Base-by-base conservation (phyloP, 805 yeast species). In the Cyberlindnera lachancei region DNA sequence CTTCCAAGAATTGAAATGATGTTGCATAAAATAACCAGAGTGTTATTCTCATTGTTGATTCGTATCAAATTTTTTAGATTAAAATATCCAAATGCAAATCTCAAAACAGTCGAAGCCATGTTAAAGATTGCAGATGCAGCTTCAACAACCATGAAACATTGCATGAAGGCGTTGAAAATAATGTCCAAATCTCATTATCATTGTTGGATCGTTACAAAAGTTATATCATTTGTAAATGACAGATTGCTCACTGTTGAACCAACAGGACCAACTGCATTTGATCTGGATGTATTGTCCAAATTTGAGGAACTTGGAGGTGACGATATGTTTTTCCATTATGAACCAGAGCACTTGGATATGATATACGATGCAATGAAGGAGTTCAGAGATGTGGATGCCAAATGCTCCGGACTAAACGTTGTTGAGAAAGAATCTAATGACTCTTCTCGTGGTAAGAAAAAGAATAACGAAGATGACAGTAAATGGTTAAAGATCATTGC, bases 1-100 rank as follows among this genome's bases (percentile, higher is more conserved):
- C 31, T 43, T 13, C 48, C 47, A 8, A 43, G 31, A 23, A 30
- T 45, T n/a, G 46, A 43, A 15, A n/a, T 37, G n/a, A 14, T 25
- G 5, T 7, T 34, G 1, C 50, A 43, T 16, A 45, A 39, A 33
- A 25, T 31, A n/a, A 18, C 34, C 4, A 42, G 34, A 18, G 7
- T 43, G 1, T 14, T 37, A 15, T 41, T 41, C 31, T n/a, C 41
- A 6, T 13, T 37, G 2, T 4, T 37, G 7, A 18, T 34, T 15
- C 39, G 50, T 29, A 23, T 36, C n/a, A 45, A 41, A 15, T 25
- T 33, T 3, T 17, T 35, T 7, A 42, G 37, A 23, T 19, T 27
- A 6, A 23, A 38, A 8, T 27, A 32, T 8, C 11, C 27, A 4
- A 25, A 18, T 4, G 4, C 23, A 2, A 14, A 29, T 11, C 14